Evolutionary conservation across 2,329 filamentous ascomycete genomes (phyloP).

Genomic region (Ceratocystis albifundus): DNA sequence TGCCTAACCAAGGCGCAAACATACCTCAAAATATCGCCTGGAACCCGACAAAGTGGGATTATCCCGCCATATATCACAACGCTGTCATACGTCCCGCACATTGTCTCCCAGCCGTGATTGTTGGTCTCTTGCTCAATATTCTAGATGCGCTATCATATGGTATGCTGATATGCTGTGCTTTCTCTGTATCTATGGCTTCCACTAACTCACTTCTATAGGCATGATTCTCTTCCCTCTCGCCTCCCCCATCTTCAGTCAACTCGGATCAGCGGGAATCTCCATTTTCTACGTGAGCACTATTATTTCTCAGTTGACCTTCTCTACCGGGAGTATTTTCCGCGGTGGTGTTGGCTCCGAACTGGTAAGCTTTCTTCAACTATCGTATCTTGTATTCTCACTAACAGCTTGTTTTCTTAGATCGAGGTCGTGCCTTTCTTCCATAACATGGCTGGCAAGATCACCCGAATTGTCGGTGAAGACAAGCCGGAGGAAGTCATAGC

Average conservation of each 20-base stretch:
- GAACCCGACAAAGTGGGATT: constrained; percentile 63
- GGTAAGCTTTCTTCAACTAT: constrained; percentile 36
- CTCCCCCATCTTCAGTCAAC: constrained; percentile 67
- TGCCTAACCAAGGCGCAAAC: constrained; percentile 6
- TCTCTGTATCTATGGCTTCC: background rate
- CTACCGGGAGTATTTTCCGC: constrained; percentile 73
- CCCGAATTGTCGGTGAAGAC: constrained; percentile 63
- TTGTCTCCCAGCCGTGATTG: constrained; percentile 72
- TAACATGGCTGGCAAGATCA: constrained; percentile 89
- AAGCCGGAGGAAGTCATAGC: constrained; percentile 79
- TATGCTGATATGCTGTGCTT: constrained; percentile 29
- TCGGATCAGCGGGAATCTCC: constrained; percentile 88
- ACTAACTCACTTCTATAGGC: constrained; percentile 34
- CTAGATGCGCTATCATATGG: constrained; percentile 91
- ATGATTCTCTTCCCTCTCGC: constrained; percentile 94
- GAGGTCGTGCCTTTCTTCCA: constrained; percentile 98
- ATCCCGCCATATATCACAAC: constrained; percentile 50
- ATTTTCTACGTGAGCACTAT: constrained; percentile 99
- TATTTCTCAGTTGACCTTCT: constrained; percentile 82
- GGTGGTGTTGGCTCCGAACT: constrained; percentile 91
- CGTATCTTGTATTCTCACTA: background rate
- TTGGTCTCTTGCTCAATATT: constrained; percentile 83
- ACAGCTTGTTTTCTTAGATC: constrained; percentile 43
- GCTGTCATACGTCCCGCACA: constrained; percentile 55
- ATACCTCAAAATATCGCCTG: constrained; percentile 24